Evolutionary conservation across 768 basidiomycete genomes (phyloP).

Genomic region (Fistulinella prunicolor): DNA sequence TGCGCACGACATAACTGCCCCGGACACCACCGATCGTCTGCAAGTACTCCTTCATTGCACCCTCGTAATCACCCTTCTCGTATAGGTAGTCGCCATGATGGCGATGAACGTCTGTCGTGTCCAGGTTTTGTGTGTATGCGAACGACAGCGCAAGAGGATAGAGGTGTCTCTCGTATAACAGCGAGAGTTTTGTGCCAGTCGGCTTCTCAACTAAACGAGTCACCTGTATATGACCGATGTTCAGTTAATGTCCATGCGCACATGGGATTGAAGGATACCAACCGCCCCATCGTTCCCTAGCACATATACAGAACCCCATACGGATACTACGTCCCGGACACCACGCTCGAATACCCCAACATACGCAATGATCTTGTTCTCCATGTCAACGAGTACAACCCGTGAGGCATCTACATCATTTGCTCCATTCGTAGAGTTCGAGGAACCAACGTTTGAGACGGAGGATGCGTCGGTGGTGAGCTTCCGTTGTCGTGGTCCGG

Average conservation of each 20-base stretch:
- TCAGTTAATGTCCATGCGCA: neutral
- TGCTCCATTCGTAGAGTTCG: constrained; percentile 38
- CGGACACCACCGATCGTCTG: constrained; percentile 87
- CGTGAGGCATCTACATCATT: constrained; percentile 63
- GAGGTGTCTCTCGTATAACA: constrained; percentile 77
- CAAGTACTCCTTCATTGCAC: constrained; percentile 88
- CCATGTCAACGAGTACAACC: constrained; percentile 85
- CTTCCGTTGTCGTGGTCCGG: constrained; percentile 23
- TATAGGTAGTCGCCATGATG: constrained; percentile 93
- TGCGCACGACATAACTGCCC: constrained; percentile 95
- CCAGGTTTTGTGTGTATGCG: constrained; percentile 75
- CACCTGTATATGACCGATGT: constrained; percentile 42
- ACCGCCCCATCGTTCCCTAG: constrained; percentile 79
- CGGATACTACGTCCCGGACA: constrained; percentile 77
- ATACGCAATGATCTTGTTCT: constrained; percentile 88
- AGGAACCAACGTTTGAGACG: constrained; percentile 3
- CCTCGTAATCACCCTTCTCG: constrained; percentile 86
- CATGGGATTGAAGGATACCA: constrained; percentile 16
- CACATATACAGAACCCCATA: constrained; percentile 79
- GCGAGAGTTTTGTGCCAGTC: constrained; percentile 80
- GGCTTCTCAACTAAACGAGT: constrained; percentile 72
- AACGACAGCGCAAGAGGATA: constrained; percentile 79
- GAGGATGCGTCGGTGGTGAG: constrained; percentile 15
- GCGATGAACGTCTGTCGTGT: constrained; percentile 85
- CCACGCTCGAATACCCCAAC: constrained; percentile 79